Conservation (phyloP, 495 filamentous ascomycete species). For the Aspergillus egyptiacus region DNA sequence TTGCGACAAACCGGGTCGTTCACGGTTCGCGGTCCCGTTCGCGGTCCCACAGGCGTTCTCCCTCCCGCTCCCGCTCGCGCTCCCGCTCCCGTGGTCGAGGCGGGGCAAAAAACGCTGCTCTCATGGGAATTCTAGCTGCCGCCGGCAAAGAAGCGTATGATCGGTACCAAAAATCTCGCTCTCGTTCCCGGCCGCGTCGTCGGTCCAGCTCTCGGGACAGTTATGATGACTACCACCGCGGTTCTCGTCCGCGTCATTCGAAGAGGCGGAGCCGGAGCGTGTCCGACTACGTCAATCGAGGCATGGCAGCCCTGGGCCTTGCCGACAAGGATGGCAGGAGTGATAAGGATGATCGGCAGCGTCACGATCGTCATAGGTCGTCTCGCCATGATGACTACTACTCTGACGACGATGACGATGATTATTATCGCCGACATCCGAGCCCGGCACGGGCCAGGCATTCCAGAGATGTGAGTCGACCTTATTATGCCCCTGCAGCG, state of each 20-base stretch:
- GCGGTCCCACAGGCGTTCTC: constrained; percentile 31
- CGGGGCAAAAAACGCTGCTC: constrained; percentile 60
- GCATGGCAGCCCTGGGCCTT: constrained; percentile 50
- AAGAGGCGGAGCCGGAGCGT: constrained; percentile 53
- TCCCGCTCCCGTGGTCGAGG: constrained; percentile 37
- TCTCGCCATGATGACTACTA: constrained; percentile 39
- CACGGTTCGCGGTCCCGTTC: constrained; percentile 60
- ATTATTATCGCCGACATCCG: constrained; percentile 30
- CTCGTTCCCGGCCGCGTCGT: constrained; percentile 46
- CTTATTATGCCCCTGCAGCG: constrained; percentile 7
- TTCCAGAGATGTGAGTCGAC: constrained; percentile 49
- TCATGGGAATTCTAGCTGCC: constrained; percentile 68
- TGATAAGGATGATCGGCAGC: constrained; percentile 23
- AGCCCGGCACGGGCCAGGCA: constrained; percentile 38
- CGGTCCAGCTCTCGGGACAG: constrained; percentile 34
- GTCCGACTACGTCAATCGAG: constrained; percentile 49
- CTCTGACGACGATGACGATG: constrained; percentile 44
- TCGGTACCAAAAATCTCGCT: constrained; percentile 54
- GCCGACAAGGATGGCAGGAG: constrained; percentile 37
- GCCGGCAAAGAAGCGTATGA: constrained; percentile 76
- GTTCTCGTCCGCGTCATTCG: constrained; percentile 25
- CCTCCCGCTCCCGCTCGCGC: constrained; percentile 36
- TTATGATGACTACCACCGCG: constrained; percentile 40
- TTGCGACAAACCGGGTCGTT: constrained; percentile 72
- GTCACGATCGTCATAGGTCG: constrained; percentile 39